A percentile compares a stretch with the other conserved stretches of the same genome.
Conservation (phyloP, 768 basidiomycete genomes). For the Strobilomyces echinocephalus region DNA sequence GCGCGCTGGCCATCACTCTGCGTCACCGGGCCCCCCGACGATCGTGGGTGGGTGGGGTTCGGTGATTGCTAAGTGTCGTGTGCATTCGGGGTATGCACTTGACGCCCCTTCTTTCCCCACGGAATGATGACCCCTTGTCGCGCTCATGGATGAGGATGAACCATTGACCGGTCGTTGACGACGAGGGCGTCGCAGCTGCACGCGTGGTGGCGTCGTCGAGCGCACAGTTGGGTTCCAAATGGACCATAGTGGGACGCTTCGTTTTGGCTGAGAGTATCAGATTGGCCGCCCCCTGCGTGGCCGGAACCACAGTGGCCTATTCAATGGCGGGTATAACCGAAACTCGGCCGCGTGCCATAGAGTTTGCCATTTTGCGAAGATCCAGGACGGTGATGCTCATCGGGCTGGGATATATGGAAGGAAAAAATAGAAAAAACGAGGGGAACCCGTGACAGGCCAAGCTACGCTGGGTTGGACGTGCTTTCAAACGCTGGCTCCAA, state of each 20-base stretch:
- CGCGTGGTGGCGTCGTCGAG: background rate
- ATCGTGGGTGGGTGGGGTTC: slow-evolving; percentile 3
- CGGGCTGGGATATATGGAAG: background rate
- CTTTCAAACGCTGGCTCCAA: background rate
- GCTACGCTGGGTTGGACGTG: background rate
- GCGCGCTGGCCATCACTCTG: background rate
- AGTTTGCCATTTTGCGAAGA: slow-evolving; percentile 8
- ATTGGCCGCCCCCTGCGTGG: background rate
- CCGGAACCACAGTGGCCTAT: background rate
- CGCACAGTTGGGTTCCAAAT: background rate
- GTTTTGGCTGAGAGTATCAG: background rate
- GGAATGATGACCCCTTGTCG: slow-evolving; percentile 1
- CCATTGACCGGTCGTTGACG: slow-evolving; percentile 4
- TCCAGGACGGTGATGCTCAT: background rate
- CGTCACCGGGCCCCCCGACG: background rate
- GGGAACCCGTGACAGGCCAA: background rate
- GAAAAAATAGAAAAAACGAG: background rate
- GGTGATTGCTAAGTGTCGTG: slow-evolving; percentile 4
- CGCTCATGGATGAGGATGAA: background rate
- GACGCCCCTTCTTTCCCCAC: slow-evolving; percentile 11
- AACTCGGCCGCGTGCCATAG: slow-evolving; percentile 12
- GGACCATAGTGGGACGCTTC: background rate
- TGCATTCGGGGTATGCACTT: slow-evolving; percentile 1
- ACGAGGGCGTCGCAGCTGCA: background rate
- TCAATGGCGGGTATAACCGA: background rate